These are phyloP conservation scores for Syzygium aromaticum DNA, from an alignment of 345 rosid genomes.

Conservation along the genomic window DNA sequence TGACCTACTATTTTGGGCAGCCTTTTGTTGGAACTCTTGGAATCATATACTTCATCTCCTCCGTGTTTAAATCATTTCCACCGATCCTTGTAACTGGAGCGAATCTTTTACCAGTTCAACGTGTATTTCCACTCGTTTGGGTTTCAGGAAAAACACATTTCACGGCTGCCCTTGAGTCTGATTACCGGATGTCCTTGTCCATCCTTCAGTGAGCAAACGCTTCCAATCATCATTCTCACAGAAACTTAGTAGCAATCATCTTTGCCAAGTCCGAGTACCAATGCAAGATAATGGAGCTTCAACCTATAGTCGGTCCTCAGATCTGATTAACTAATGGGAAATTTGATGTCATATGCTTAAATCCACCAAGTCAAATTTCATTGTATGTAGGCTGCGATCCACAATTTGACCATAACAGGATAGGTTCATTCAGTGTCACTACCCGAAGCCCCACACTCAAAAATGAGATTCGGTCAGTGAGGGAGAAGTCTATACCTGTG, in stretches of 20 bases:
- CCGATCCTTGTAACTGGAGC: neutral
- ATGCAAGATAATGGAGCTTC: neutral
- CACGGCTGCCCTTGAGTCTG: neutral
- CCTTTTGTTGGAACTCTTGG: neutral
- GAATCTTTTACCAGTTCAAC: neutral
- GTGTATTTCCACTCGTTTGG: neutral
- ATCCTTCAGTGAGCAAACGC: neutral
- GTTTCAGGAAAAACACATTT: neutral
- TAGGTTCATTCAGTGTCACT: neutral
- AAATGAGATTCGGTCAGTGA: neutral
- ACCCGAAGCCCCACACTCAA: neutral
- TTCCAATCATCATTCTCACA: neutral
- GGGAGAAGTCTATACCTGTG: neutral
- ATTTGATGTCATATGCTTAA: neutral
- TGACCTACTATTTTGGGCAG: neutral
- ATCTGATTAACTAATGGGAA: neutral
- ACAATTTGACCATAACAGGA: neutral
- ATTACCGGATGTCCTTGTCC: neutral
- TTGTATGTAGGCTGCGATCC: neutral
- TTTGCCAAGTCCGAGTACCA: neutral
- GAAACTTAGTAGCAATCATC: neutral
- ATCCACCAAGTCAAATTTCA: neutral
- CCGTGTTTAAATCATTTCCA: neutral
- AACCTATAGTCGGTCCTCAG: neutral
- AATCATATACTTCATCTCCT: neutral